A percentile compares a stretch with the other conserved stretches of the same genome.
Conservation (phyloP, 805 yeast species). For the Candida hispaniensis region DNA sequence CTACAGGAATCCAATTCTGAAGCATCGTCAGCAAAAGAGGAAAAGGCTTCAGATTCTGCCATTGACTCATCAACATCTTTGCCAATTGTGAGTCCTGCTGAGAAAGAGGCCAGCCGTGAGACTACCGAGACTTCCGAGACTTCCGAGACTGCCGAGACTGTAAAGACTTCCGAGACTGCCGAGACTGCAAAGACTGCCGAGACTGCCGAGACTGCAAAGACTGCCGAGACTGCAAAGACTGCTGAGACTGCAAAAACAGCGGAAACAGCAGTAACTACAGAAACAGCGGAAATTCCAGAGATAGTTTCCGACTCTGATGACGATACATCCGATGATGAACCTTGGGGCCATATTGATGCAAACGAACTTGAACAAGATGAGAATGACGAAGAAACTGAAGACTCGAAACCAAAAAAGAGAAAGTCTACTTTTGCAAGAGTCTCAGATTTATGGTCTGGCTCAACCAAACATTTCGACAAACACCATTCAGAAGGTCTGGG, state of each 20-base stretch:
- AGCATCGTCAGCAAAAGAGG: too few relatives aligned
- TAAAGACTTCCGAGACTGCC: too few relatives aligned
- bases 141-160: too few relatives aligned
- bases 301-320: constrained; percentile 11
- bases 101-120: too few relatives aligned
- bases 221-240: constrained; percentile 2
- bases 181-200: too few relatives aligned
- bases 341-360: constrained; percentile 15
- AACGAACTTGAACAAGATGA: constrained; percentile 17
- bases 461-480: constrained; percentile 10
- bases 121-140: too few relatives aligned
- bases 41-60: too few relatives aligned
- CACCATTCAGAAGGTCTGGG: constrained; percentile 14
- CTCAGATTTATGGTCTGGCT: constrained; percentile 6
- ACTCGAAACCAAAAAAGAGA: constrained; percentile 9
- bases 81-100: too few relatives aligned
- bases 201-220: too few relatives aligned
- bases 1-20: too few relatives aligned
- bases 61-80: too few relatives aligned
- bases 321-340: constrained; percentile 15
- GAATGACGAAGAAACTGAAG: constrained; percentile 15
- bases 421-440: constrained; percentile 3
- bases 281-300: constrained; percentile 5
- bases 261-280: neutral
- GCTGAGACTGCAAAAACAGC: constrained; percentile 3